phyloP scores from a whole-genome alignment of 345 rosid species.

The Citrus maxima region DNA sequence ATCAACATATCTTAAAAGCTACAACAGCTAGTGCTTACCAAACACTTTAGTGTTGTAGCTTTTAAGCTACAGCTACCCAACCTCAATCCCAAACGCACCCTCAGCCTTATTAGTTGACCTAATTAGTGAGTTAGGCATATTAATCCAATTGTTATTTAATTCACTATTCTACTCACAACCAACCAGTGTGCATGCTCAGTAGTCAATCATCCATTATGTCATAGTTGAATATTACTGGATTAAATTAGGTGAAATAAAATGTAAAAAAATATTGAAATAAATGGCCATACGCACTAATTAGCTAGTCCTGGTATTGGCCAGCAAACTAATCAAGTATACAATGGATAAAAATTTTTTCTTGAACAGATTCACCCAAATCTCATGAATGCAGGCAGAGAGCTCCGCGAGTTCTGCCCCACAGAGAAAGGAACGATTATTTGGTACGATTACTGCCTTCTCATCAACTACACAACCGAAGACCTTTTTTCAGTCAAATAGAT shows the following conservation, averaged over 20 bases:
- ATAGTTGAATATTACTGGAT: not conserved
- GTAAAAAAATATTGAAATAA: not conserved
- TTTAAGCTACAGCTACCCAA: too few relatives aligned
- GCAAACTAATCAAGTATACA: not conserved
- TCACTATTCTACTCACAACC: not conserved
- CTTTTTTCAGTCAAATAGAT: slow-evolving; percentile 3
- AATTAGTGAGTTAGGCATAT: not conserved
- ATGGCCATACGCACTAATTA: not conserved
- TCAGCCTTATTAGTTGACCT: not conserved
- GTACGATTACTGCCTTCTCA: slow-evolving; percentile 11
- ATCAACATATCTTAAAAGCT: too few relatives aligned
- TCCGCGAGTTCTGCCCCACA: not conserved
- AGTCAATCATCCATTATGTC: not conserved
- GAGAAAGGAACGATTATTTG: slow-evolving; percentile 13
- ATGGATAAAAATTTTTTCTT: too few relatives aligned
- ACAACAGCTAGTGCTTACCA: too few relatives aligned
- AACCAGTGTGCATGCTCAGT: not conserved
- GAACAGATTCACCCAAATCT: not conserved
- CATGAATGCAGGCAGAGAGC: not conserved
- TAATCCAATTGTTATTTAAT: not conserved
- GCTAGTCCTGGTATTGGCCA: not conserved
- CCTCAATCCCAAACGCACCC: too few relatives aligned
- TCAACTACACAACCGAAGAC: slow-evolving; percentile 1
- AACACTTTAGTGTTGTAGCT: too few relatives aligned
- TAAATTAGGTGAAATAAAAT: not conserved